Conservation (phyloP, 768 basidiomycete genomes). For the Serendipita sp. region DNA sequence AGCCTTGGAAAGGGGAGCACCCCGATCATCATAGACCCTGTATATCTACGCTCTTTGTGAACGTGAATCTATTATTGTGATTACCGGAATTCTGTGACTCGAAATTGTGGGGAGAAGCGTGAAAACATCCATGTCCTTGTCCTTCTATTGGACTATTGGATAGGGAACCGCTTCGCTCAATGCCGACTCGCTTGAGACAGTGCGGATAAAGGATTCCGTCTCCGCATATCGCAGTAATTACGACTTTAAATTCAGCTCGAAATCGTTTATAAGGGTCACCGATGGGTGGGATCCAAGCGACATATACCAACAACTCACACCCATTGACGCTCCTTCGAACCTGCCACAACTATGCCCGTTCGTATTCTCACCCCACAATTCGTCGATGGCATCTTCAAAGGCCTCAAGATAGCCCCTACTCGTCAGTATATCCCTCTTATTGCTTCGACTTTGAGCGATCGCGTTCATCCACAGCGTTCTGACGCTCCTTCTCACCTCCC, state of each 20-base stretch:
- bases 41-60: not conserved
- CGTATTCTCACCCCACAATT: conserved; percentile 51
- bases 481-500: conserved; percentile 3
- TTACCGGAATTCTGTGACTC: not conserved
- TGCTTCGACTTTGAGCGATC: not conserved
- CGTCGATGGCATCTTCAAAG: conserved; percentile 49
- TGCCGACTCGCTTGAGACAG: not conserved
- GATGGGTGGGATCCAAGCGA: not conserved
- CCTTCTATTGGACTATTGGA: too few species aligned
- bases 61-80: not conserved
- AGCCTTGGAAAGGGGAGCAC: not conserved
- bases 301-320: not conserved
- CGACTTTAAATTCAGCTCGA: too few species aligned
- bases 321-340: not conserved
- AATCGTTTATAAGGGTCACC: not conserved
- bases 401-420: conserved; percentile 38
- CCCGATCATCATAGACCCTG: not conserved
- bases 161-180: not conserved
- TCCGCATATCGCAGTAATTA: not conserved
- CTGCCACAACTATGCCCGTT: not conserved
- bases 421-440: conserved; percentile 25
- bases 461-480: conserved; percentile 9
- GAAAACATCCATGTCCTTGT: not conserved
- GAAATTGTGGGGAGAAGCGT: not conserved
- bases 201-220: not conserved